These are phyloP conservation scores for Silene latifolia DNA, from an alignment of 148 eudicot species.

Conservation along the genomic window DNA sequence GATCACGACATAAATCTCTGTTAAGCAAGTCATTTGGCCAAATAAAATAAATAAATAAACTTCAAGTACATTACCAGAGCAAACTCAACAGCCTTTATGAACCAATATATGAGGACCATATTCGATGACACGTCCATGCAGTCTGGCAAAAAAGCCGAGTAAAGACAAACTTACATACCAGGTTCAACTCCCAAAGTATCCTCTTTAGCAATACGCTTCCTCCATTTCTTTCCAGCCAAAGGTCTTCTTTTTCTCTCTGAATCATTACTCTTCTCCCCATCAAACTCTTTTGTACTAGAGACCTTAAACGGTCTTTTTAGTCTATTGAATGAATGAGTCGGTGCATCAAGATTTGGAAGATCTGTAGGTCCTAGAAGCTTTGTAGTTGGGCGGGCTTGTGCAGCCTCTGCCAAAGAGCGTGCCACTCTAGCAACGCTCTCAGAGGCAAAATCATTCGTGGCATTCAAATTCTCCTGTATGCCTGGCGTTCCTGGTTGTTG, in stretches of 20 bases:
- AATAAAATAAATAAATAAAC: too few species aligned
- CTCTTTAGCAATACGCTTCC: conserved; percentile 55
- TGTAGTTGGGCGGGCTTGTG: conserved; percentile 78
- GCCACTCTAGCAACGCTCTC: conserved; percentile 67
- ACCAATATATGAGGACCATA: background rate
- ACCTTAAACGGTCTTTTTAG: conserved; percentile 51
- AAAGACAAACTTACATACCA: conserved; percentile 44
- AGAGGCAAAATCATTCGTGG: conserved; percentile 46
- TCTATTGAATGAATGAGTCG: conserved; percentile 66
- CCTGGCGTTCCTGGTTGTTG: conserved; percentile 54
- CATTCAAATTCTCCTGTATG: conserved; percentile 28
- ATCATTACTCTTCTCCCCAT: conserved; percentile 44
- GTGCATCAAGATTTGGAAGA: conserved; percentile 74
- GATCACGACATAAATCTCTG: too few species aligned
- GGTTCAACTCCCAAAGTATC: conserved; percentile 30
- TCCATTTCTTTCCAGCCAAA: conserved; percentile 77
- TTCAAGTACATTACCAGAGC: background rate
- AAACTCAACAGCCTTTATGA: background rate
- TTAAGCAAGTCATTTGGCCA: too few species aligned
- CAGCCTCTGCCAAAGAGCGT: conserved; percentile 66
- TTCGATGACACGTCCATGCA: background rate
- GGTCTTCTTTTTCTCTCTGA: conserved; percentile 63
- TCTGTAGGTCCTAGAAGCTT: conserved; percentile 66
- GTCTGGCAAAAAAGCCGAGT: conserved; percentile 10
- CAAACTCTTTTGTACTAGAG: conserved; percentile 36